Conservation (phyloP, 371 early-diverging fungal species). For the Actinomucor elegans region DNA sequence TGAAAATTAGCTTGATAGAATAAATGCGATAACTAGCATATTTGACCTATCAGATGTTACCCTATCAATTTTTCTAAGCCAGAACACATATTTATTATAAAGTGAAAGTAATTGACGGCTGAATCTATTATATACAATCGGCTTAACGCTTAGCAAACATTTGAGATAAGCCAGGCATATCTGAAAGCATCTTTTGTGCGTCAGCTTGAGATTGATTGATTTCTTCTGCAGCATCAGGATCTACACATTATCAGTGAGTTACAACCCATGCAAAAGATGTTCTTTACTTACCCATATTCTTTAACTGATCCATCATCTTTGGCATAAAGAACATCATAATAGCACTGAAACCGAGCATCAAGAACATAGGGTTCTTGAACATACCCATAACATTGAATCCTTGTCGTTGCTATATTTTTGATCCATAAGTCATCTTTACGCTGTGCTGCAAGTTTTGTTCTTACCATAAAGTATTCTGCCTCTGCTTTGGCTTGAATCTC, state of each 20-base stretch:
- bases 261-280: neutral
- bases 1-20: too few relatives aligned
- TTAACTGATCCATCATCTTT: slow-evolving; percentile 37
- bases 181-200: slow-evolving; percentile 39
- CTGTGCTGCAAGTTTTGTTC: neutral
- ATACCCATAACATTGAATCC: slow-evolving; percentile 44
- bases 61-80: too few relatives aligned
- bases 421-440: neutral
- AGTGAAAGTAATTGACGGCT: too few relatives aligned
- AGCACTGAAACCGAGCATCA: slow-evolving; percentile 48
- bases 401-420: slow-evolving; percentile 34
- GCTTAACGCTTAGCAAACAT: slow-evolving; percentile 26
- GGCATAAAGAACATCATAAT: slow-evolving; percentile 50
- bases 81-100: too few relatives aligned
- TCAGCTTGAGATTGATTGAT: slow-evolving; percentile 35
- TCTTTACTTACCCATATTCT: slow-evolving; percentile 34
- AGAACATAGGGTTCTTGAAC: slow-evolving; percentile 54
- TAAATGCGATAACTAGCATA: too few relatives aligned
- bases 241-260: too few relatives aligned
- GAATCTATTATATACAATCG: neutral
- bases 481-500: slow-evolving; percentile 42
- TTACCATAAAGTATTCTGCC: slow-evolving; percentile 51
- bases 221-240: slow-evolving; percentile 43
- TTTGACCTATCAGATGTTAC: too few relatives aligned
- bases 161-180: slow-evolving; percentile 43